Percentiles rank a stretch among this genome's conserved stretches.
These are phyloP conservation scores for Colletotrichum sp. DNA, from an alignment of 2,329 filamentous ascomycete species.

Conservation along the genomic window DNA sequence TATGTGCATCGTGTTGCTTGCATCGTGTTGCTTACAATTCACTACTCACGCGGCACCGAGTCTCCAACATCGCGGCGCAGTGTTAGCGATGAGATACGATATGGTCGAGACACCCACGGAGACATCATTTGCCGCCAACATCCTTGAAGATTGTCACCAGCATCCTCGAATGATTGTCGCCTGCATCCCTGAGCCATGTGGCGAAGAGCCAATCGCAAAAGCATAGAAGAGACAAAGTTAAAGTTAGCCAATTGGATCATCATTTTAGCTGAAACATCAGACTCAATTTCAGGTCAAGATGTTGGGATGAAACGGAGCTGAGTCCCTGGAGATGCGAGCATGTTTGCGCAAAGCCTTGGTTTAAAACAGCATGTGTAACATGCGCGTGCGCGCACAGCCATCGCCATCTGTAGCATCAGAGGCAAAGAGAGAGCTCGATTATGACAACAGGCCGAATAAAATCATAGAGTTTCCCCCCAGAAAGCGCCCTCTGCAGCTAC, in stretches of 20 bases:
- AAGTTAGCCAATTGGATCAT: neutral
- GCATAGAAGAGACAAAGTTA: neutral
- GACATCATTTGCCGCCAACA: neutral
- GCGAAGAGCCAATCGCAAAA: neutral
- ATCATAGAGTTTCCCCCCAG: neutral
- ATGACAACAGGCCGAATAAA: neutral
- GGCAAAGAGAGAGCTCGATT: neutral
- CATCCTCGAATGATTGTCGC: neutral
- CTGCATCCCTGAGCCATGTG: neutral
- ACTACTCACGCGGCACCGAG: neutral
- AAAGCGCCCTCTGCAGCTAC: accelerated
- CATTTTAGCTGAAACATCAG: neutral
- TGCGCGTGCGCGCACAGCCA: neutral
- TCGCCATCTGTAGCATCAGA: neutral
- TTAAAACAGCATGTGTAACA: slow-evolving; percentile 12
- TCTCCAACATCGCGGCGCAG: neutral
- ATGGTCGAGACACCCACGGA: neutral
- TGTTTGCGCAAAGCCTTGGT: neutral
- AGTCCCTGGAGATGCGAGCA: neutral
- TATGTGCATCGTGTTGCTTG: neutral
- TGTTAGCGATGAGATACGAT: neutral
- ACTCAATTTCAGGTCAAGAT: neutral
- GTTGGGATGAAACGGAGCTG: neutral
- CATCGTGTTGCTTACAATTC: neutral
- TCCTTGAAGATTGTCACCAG: neutral